A percentile compares a stretch with the other conserved stretches of the same genome.
These are phyloP conservation scores for Phoma herbarum DNA, from an alignment of 2,329 filamentous ascomycete genomes.

Conservation along the genomic window DNA sequence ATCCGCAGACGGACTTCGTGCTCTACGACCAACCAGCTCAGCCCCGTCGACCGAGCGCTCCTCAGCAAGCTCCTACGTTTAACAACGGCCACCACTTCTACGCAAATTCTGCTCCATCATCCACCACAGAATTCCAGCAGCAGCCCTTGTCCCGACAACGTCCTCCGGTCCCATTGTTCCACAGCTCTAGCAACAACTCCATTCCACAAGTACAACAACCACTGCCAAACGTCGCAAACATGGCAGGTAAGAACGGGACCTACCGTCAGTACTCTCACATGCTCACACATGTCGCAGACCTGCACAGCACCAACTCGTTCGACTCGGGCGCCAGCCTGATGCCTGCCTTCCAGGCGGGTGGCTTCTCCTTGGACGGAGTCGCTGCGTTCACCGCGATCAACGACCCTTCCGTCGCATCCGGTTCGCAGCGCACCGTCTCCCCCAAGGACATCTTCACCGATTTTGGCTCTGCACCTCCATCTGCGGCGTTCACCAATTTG, in stretches of 20 bases:
- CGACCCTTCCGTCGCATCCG: constrained; percentile 49
- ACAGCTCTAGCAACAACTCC: constrained; percentile 65
- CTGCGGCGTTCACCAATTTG: constrained; percentile 80
- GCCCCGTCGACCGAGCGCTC: constrained; percentile 61
- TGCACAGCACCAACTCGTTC: constrained; percentile 52
- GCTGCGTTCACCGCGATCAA: constrained; percentile 58
- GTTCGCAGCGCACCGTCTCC: constrained; percentile 71
- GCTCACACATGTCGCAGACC: constrained; percentile 47
- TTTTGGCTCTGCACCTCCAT: constrained; percentile 80
- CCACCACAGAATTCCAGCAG: constrained; percentile 66
- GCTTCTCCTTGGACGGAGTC: constrained; percentile 41
- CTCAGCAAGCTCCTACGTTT: constrained; percentile 66
- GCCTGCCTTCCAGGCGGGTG: constrained; percentile 51
- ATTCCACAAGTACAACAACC: constrained; percentile 49
- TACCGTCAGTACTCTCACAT: constrained; percentile 24
- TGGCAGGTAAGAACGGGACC: constrained; percentile 49
- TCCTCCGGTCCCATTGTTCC: constrained; percentile 77
- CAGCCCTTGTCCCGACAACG: constrained; percentile 63
- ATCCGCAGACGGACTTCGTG: constrained; percentile 76
- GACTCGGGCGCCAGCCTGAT: constrained; percentile 60
- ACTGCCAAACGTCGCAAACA: constrained; percentile 43
- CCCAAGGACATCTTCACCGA: constrained; percentile 82
- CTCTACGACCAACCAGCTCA: constrained; percentile 68
- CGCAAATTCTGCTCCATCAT: constrained; percentile 71
- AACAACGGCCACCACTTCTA: constrained; percentile 69